Conservation (phyloP, 2,329 filamentous ascomycete genomes). For the Sphaerulina musiva region DNA sequence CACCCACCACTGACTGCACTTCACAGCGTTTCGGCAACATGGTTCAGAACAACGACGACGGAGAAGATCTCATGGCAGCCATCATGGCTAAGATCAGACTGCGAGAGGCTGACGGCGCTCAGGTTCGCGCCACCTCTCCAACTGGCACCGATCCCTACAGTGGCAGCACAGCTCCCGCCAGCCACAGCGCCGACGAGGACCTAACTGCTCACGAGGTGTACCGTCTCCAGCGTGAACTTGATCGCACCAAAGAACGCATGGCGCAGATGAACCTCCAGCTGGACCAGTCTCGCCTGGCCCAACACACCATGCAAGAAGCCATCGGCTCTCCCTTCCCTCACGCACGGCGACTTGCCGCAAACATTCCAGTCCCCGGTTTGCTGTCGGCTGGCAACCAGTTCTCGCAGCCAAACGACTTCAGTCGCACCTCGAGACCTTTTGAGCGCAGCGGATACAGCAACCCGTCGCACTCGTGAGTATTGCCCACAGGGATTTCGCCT, state of each 20-base stretch:
- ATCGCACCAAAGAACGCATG: conserved; percentile 63
- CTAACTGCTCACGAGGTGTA: conserved; percentile 54
- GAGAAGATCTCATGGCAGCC: conserved; percentile 52
- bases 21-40: conserved; percentile 14
- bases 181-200: conserved; percentile 20
- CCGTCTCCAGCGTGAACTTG: conserved; percentile 64
- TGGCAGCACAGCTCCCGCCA: conserved; percentile 24
- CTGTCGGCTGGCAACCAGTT: conserved; percentile 10
- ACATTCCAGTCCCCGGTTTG: conserved; percentile 22
- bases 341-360: conserved; percentile 28
- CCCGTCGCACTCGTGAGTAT: conserved; percentile 18
- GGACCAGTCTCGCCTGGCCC: conserved; percentile 55
- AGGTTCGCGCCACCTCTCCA: conserved; percentile 30
- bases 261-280: conserved; percentile 66
- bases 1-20: conserved; percentile 16
- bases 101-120: conserved; percentile 43
- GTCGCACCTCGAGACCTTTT: conserved; percentile 14
- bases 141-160: conserved; percentile 30
- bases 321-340: conserved; percentile 30
- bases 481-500: neutral
- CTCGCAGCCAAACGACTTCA: conserved; percentile 11
- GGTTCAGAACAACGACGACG: conserved; percentile 2
- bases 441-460: conserved; percentile 18
- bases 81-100: conserved; percentile 64
- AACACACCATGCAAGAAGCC: conserved; percentile 52